phyloP scores from a whole-genome alignment of 257 asterid genomes.

The Jasminum sambac region DNA sequence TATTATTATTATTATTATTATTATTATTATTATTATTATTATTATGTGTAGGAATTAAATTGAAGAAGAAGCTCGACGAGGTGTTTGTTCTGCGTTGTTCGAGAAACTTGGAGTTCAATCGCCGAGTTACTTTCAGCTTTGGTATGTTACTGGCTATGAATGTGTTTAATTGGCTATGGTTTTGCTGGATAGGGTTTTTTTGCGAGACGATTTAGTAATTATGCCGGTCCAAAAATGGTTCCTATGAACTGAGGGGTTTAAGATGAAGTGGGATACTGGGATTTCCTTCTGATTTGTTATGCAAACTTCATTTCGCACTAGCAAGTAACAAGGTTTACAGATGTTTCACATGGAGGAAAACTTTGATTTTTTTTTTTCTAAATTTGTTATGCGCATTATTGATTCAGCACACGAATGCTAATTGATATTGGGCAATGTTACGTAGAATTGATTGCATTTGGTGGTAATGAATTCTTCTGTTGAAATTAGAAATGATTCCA shows the following conservation, averaged over 20 bases:
- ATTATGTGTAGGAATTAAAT: not conserved
- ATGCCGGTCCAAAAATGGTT: not conserved
- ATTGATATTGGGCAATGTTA: not conserved
- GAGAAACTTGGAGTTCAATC: constrained; percentile 23
- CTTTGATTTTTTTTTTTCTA: not conserved
- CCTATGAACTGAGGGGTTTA: constrained; percentile 9
- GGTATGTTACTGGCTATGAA: constrained; percentile 28
- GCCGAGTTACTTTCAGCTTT: constrained; percentile 14
- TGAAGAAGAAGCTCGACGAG: constrained; percentile 29
- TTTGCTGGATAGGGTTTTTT: constrained; percentile 11
- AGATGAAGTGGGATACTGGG: not conserved
- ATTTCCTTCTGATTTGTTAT: not conserved
- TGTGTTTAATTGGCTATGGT: not conserved
- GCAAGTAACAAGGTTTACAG: not conserved
- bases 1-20: not conserved
- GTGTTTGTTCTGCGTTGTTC: constrained; percentile 24
- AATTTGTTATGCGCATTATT: not conserved
- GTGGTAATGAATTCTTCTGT: not conserved
- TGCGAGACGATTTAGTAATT: not conserved
- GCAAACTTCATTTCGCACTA: not conserved
- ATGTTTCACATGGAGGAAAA: not conserved
- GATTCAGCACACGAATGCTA: not conserved
- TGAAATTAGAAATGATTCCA: not conserved
- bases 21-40: not conserved
- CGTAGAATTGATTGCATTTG: not conserved